Evolutionary conservation across 352 stramenopile genomes (phyloP), one percentile per base, ranked within the genome.

Genomic region (Globisporangium carolinianum): DNA sequence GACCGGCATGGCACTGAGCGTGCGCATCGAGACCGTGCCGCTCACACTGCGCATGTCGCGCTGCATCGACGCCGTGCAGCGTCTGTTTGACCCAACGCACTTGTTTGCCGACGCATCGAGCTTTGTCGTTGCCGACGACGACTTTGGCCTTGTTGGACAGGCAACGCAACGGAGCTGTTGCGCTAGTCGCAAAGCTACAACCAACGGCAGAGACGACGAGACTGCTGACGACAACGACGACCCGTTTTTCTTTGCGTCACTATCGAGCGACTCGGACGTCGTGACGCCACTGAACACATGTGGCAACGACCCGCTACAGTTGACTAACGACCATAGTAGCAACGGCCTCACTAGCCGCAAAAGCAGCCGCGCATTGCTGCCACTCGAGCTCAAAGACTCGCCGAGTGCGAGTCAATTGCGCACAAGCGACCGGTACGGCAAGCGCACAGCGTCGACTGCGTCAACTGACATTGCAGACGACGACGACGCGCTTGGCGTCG

Each of bases 31-130:
- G 53, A 84, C 78, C 4, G 66, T 87, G 32, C 73, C 84, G 15
- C 59, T 91, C 5, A 88, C 79, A 39, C 62, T 94, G 37, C 81
- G 84, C 4, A 68, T 94, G 57, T 73, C 87, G 65, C 81, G 84
- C 41, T 94, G 84, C 58, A 89, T 94, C 51, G 84, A 94, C 58
- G 85, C 78, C 2, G 78, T 91, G 41, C 73, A 56, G 53, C 53
- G 65, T 17, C 71, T 74, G 35, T 55, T 76, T 32, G 71, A 67
- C 24, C 68, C 50, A 17, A 48, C 72, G n/a, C 57, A 81, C 10
- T 59, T 70, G 43, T 94, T 91, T 52, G 79, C 78, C 0, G 79
- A 94, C 63, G 71, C 72, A 36, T 90, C 81, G 1, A 86, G 73
- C 48, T 91, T 94, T 53, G 75, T 91, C 51, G 67, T 91, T 1